These are phyloP conservation scores for Penicillium sp. DNA, from an alignment of 2,329 filamentous ascomycete species.

Conservation along the genomic window DNA sequence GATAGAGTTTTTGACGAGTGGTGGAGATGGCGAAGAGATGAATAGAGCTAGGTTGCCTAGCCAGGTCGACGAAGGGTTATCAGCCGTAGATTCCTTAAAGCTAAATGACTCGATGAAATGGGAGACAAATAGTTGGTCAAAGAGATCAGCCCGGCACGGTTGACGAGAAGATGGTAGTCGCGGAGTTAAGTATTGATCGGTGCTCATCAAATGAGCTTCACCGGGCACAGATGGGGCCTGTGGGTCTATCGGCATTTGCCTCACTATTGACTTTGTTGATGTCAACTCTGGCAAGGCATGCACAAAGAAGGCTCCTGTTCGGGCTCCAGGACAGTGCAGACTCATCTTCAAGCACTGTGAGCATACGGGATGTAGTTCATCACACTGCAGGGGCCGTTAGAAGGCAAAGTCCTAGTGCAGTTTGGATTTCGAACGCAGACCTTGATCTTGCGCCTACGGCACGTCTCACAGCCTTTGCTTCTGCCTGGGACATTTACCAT, in stretches of 20 bases:
- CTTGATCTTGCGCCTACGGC: slow-evolving; percentile 15
- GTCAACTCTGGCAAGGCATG: slow-evolving; percentile 6
- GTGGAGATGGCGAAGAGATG: background rate
- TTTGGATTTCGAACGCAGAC: background rate
- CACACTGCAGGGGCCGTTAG: slow-evolving; percentile 11
- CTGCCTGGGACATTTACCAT: slow-evolving; percentile 19
- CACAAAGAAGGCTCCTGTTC: slow-evolving; percentile 14
- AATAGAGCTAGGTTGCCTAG: slow-evolving; percentile 6
- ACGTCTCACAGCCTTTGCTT: slow-evolving; percentile 15
- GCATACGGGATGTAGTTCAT: slow-evolving; percentile 10
- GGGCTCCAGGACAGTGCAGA: slow-evolving; percentile 10
- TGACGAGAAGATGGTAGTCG: background rate
- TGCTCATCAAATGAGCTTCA: background rate
- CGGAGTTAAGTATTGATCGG: background rate
- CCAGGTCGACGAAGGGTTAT: slow-evolving; percentile 8
- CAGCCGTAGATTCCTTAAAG: background rate
- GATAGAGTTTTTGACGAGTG: slow-evolving; percentile 7
- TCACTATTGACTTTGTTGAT: background rate
- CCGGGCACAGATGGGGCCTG: background rate
- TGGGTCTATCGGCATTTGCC: background rate
- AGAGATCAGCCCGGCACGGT: slow-evolving; percentile 9
- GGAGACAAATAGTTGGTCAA: slow-evolving; percentile 16
- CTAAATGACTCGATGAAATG: slow-evolving; percentile 21
- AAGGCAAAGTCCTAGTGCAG: background rate
- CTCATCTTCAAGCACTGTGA: slow-evolving; percentile 8